Conservation (phyloP, 768 basidiomycete genomes). For the Mycena kentingensis region DNA sequence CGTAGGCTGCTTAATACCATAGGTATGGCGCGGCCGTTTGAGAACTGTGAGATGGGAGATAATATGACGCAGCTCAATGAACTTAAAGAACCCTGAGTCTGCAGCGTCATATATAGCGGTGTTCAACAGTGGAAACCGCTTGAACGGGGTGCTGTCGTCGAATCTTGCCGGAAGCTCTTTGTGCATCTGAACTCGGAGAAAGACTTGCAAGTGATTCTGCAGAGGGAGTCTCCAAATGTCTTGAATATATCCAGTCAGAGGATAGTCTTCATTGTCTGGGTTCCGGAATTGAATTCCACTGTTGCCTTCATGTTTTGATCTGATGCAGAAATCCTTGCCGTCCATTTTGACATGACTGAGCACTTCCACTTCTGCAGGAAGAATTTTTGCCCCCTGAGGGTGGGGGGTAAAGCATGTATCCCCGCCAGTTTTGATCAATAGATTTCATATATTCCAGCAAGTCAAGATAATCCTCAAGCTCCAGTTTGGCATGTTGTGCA, state of each 20-base stretch:
- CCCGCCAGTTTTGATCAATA: too few species aligned
- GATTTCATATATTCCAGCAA: too few species aligned
- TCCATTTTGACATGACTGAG: slow-evolving; percentile 15
- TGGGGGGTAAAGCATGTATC: too few species aligned
- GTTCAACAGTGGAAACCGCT: slow-evolving; percentile 17
- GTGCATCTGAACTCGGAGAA: slow-evolving; percentile 25
- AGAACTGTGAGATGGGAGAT: slow-evolving; percentile 28
- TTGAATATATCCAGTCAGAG: slow-evolving; percentile 24
- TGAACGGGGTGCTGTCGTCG: slow-evolving; percentile 23
- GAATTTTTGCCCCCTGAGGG: too few species aligned
- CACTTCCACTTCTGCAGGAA: slow-evolving; percentile 8
- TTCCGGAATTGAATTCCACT: slow-evolving; percentile 28
- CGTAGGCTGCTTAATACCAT: slow-evolving; percentile 19
- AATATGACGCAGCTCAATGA: slow-evolving; percentile 29
- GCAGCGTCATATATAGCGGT: slow-evolving; percentile 20
- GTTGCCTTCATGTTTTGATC: slow-evolving; percentile 22
- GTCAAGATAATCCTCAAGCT: too few species aligned
- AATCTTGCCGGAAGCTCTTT: slow-evolving; percentile 12
- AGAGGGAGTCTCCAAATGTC: slow-evolving; percentile 23
- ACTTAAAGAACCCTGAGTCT: slow-evolving; percentile 12
- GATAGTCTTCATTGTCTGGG: slow-evolving; percentile 5
- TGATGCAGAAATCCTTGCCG: slow-evolving; percentile 25
- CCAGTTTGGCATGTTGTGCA: too few species aligned
- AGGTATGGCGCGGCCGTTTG: slow-evolving; percentile 22
- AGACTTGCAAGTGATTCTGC: slow-evolving; percentile 22